Evolutionary conservation across 2,329 filamentous ascomycete genomes (phyloP).

Genomic region (Ambrosiella beaveri): DNA sequence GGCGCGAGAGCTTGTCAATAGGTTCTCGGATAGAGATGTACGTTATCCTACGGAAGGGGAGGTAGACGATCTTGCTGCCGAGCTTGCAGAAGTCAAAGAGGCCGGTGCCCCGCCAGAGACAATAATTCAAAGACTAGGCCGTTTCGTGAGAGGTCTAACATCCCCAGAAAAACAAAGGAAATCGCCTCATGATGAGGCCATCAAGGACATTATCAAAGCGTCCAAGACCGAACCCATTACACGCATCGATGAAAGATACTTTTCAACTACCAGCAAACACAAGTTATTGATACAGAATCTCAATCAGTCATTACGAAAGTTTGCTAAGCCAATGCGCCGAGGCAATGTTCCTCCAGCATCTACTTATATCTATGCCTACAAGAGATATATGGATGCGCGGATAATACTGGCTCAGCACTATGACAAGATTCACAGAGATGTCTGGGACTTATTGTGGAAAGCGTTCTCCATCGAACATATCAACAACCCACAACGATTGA

Average conservation of each 20-base stretch:
- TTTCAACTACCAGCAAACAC: background rate
- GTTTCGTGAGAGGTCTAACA: constrained; percentile 10
- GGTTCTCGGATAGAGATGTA: constrained; percentile 10
- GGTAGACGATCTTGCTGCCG: constrained; percentile 16
- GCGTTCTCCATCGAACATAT: constrained; percentile 35
- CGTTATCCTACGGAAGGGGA: constrained; percentile 15
- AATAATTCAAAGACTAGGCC: constrained; percentile 10
- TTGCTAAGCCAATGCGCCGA: constrained; percentile 11
- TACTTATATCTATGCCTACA: constrained; percentile 28
- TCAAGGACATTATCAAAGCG: constrained; percentile 8
- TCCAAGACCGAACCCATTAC: constrained; percentile 8
- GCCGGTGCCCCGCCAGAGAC: constrained; percentile 6
- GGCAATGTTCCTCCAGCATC: constrained; percentile 16
- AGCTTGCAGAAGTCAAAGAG: constrained; percentile 6
- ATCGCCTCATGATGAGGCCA: background rate
- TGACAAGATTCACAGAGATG: constrained; percentile 37
- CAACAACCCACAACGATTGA: constrained; percentile 36
- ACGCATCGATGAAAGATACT: background rate
- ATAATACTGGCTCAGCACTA: constrained; percentile 28
- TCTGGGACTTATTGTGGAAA: constrained; percentile 52
- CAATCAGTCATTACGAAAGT: constrained; percentile 12
- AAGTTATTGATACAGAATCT: constrained; percentile 2
- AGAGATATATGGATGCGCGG: constrained; percentile 31
- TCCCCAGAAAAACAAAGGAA: background rate
- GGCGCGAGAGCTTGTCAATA: constrained; percentile 8